Base-by-base conservation (phyloP, 1,284 basidiomycete genomes). In the Moesziomyces sp. region DNA sequence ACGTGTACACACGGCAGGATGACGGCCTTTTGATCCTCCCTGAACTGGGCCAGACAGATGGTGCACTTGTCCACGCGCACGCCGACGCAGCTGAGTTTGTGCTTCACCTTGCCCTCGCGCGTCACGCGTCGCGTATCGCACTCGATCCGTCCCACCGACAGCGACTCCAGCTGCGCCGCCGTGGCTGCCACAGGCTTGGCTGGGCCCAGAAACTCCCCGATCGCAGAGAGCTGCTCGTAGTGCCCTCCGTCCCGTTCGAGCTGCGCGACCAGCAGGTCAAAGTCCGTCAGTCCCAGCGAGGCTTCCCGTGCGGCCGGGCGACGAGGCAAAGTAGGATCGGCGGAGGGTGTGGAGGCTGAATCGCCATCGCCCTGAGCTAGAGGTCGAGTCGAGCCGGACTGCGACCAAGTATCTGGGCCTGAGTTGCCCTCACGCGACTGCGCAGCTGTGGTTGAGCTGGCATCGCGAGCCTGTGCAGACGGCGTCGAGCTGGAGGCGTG, bases 1-100 rank as follows among this genome's bases (percentile, higher is more conserved):
- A 81, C 69, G 85, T 94, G 93, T 69, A 87, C 86, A 83, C 93
- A 94, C 18, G 88, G 88, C 3, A 89, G 87, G 77, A 92, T 82
- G 52, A 88, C 88, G 14, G 87, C 87, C 63, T 86, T 85, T 61
- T 91, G 88, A 7, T 85, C 88, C 14, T 87, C 87, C 79, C 87
- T 89, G 86, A 93, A 94, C 85, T 92, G 91, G 52, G 87, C 87
- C 74, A 92, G 85, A 83, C 93, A 94, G 50, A 93, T 90, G 26
- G 89, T 88, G 79, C 93, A 95, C 76, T 89, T 90, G 71, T 92
- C 89, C 28, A 94, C 92, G 2, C 88, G 82, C 11, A 89, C 87
- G 24, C 91, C 92, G n/a, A 91, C 85, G 30, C 93, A 85, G 21
- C 87, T 87, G 50, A 93, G 84, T 85, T 93, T 94, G 61, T 92